Percentiles rank a stretch among this genome's conserved stretches.
These are phyloP conservation scores for Nymphaea thermarum DNA, from an alignment of 164 flowering plant genomes.

Conservation along the genomic window DNA sequence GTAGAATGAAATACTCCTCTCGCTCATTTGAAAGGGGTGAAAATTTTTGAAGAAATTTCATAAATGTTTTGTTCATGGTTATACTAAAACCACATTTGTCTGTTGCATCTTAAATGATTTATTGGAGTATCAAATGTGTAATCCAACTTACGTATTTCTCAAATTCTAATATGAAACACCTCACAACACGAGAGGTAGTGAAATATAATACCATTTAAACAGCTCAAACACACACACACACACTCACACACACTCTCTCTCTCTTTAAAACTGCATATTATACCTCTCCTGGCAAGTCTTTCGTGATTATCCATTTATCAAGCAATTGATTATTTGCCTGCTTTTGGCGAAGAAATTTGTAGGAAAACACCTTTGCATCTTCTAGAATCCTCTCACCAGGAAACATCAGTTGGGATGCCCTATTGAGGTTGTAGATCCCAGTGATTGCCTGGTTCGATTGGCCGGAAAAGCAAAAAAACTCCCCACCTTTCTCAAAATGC, in stretches of 20 bases:
- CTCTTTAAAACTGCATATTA: not conserved
- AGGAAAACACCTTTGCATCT: slow-evolving; percentile 48
- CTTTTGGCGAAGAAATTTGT: slow-evolving; percentile 43
- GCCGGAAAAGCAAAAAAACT: slow-evolving; percentile 71
- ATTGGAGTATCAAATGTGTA: no score
- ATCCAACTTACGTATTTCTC: no score
- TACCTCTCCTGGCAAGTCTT: slow-evolving; percentile 91
- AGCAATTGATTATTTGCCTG: slow-evolving; percentile 38
- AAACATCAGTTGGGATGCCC: slow-evolving; percentile 63
- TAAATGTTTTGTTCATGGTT: no score
- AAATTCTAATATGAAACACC: no score
- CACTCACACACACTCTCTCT: not conserved
- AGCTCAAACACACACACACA: no score
- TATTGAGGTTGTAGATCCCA: slow-evolving; percentile 63
- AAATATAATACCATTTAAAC: no score
- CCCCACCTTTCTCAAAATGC: slow-evolving; percentile 53
- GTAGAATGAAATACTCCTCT: no score
- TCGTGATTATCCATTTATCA: slow-evolving; percentile 88
- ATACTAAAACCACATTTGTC: no score
- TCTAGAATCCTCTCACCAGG: slow-evolving; percentile 62
- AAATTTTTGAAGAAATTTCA: no score
- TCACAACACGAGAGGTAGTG: no score
- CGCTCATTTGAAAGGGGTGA: no score
- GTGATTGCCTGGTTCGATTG: slow-evolving; percentile 75
- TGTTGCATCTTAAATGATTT: no score